Conservation (phyloP, 306 rosid species). For the Trichosanthes cucumerina region DNA sequence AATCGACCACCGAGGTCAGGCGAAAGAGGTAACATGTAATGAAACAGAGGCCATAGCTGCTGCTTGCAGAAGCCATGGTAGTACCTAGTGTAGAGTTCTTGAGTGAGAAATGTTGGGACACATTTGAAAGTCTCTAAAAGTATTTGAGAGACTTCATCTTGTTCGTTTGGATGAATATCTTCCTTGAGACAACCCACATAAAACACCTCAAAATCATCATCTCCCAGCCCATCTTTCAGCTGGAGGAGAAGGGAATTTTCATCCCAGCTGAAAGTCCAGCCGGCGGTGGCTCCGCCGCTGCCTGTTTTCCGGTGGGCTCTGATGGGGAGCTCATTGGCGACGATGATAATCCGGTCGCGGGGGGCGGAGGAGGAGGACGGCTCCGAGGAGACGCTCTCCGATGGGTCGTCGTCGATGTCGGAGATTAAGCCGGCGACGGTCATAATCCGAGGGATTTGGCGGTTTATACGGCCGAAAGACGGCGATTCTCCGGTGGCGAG, state of each 20-base stretch:
- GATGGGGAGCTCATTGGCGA: slow-evolving; percentile 75
- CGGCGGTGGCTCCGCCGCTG: slow-evolving; percentile 17
- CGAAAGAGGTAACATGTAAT: slow-evolving; percentile 69
- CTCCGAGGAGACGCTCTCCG: slow-evolving; percentile 45
- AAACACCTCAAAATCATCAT: slow-evolving; percentile 58
- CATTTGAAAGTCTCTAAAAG: slow-evolving; percentile 59
- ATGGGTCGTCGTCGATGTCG: slow-evolving; percentile 48
- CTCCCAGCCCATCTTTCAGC: slow-evolving; percentile 73
- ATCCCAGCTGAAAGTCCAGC: slow-evolving; percentile 70
- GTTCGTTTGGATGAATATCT: slow-evolving; percentile 56
- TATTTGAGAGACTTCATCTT: slow-evolving; percentile 70
- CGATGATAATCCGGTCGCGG: slow-evolving; percentile 61
- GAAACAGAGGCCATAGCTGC: slow-evolving; percentile 78
- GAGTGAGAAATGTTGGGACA: slow-evolving; percentile 65
- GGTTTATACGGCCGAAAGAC: slow-evolving; percentile 39
- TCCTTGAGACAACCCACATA: slow-evolving; percentile 76
- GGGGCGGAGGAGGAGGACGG: slow-evolving; percentile 45
- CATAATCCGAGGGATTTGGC: slow-evolving; percentile 58
- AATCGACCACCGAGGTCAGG: slow-evolving; percentile 77
- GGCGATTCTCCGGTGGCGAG: slow-evolving; percentile 57
- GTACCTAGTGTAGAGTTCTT: slow-evolving; percentile 46
- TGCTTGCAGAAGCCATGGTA: slow-evolving; percentile 85
- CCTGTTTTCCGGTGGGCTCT: slow-evolving; percentile 43
- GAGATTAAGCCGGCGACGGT: slow-evolving; percentile 66
- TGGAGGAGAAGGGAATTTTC: slow-evolving; percentile 69